Base-by-base conservation (phyloP, 2,329 filamentous ascomycete genomes). In the Calonectria honghensis region DNA sequence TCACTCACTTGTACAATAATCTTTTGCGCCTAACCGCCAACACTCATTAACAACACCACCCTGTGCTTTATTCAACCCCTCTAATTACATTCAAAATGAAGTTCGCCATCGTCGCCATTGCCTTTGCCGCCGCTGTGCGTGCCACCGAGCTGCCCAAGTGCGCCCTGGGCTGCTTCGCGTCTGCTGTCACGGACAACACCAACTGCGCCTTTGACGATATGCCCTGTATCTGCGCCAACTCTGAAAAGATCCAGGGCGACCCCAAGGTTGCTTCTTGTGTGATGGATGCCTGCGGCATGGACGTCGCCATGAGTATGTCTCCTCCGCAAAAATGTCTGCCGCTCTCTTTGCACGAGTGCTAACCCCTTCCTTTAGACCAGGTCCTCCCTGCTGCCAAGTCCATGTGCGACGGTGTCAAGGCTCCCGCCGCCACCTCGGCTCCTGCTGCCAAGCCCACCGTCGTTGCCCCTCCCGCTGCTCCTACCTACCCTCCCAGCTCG, bases 1-100 rank as follows among this genome's bases (percentile, higher is more conserved):
- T n/a, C 41, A 48, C 9, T 48, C 45, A 48, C 45, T 48, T 48
- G 45, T 48, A 48, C n/a, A 48, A 52, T 31, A 52, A 52, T 51
- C 14, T 24, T 52, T 52, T 52, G 50, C 50, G 2, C 14, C 24
- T 27, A 27, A 31, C 50, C 27, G 31, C 27, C 50, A 52, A 52
- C 50, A 31, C 50, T 52, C 50, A 16, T 52, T 52, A 16, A 29
- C 24, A 52, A 24, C 24, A 24, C 24, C 9, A 52, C 7, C 18
- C 27, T 52, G 24, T 52, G 50, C 50, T 52, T 52, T 10, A 35
- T 29, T 7, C 27, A 7, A 27, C 13, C 50, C 24, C 50, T 13
- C 45, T 48, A 48, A 52, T 29, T 9, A 52, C n/a, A 3, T 52
- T 52, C 50, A 29, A 52, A 52, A 52, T 52, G 50, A 52, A 52